Evolutionary conservation across 2,329 filamentous ascomycete species (phyloP).

Genomic region (Paracoccidioides lutzii): DNA sequence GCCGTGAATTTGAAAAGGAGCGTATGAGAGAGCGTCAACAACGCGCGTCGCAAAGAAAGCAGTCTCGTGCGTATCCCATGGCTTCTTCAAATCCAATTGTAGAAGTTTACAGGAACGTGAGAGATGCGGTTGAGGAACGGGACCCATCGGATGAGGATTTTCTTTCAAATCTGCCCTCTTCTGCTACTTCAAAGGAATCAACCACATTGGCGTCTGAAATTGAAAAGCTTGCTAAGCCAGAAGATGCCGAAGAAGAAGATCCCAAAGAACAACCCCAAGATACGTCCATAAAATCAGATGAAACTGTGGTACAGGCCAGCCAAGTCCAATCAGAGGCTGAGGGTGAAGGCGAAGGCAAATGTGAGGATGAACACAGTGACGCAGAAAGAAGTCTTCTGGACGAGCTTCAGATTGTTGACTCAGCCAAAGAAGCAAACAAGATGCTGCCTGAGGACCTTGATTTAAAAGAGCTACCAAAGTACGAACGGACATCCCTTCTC

Average conservation of each 20-base stretch:
- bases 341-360: conserved; percentile 55
- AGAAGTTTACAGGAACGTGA: conserved; percentile 86
- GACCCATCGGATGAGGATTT: conserved; percentile 52
- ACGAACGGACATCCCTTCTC: conserved; percentile 86
- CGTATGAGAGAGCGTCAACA: conserved; percentile 67
- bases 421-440: conserved; percentile 37
- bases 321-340: conserved; percentile 52
- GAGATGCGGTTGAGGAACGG: conserved; percentile 78
- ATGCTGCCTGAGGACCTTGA: conserved; percentile 43
- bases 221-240: conserved; percentile 19
- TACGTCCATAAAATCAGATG: conserved; percentile 20
- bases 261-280: conserved; percentile 17
- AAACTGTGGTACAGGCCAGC: conserved; percentile 32
- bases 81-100: conserved; percentile 92
- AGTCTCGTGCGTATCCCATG: conserved; percentile 72
- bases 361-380: conserved; percentile 57
- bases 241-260: conserved; percentile 25
- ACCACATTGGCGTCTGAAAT: conserved; percentile 13
- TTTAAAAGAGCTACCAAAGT: conserved; percentile 67
- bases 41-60: conserved; percentile 62
- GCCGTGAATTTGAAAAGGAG: conserved; percentile 92
- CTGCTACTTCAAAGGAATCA: conserved; percentile 8
- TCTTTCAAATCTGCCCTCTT: conserved; percentile 1
- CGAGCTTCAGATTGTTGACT: conserved; percentile 46
- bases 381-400: conserved; percentile 56